phyloP scores from a whole-genome alignment of 2,329 filamentous ascomycete species.

The Sporothrix globosa region DNA sequence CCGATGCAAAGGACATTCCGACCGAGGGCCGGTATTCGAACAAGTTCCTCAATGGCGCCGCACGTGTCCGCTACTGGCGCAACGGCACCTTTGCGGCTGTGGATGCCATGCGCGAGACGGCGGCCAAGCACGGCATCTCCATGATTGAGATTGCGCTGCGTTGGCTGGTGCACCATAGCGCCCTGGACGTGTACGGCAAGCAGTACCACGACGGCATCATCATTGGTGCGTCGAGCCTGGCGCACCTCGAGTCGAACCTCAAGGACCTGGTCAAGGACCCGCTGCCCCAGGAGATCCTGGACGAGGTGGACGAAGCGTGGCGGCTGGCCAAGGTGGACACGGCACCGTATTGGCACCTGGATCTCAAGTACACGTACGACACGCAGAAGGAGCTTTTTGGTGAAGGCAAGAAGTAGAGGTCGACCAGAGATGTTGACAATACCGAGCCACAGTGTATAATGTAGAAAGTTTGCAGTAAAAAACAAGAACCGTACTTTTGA shows the following conservation, averaged over 20 bases:
- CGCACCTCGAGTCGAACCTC: conserved; percentile 62
- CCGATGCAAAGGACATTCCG: conserved; percentile 47
- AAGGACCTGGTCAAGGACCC: conserved; percentile 67
- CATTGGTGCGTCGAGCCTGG: conserved; percentile 61
- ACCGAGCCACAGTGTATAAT: not conserved
- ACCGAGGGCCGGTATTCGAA: conserved; percentile 72
- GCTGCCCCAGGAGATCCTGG: conserved; percentile 73
- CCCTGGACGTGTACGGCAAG: conserved; percentile 46
- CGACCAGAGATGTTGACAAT: conserved; percentile 37
- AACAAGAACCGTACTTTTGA: conserved; percentile 27
- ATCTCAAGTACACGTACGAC: conserved; percentile 69
- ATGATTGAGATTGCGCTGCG: conserved; percentile 69
- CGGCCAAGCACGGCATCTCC: conserved; percentile 64
- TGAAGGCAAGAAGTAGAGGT: conserved; percentile 48
- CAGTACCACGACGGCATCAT: conserved; percentile 56
- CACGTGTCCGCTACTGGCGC: conserved; percentile 66
- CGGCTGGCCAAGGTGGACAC: conserved; percentile 62
- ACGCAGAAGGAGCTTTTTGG: conserved; percentile 63
- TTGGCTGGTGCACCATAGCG: conserved; percentile 69
- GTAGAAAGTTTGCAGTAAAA: conserved; percentile 22
- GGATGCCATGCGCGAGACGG: conserved; percentile 63
- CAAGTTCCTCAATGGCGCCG: conserved; percentile 44
- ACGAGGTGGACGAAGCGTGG: conserved; percentile 78
- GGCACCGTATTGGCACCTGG: conserved; percentile 59
- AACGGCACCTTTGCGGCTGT: conserved; percentile 62